Evolutionary conservation across 2,329 filamentous ascomycete genomes (phyloP), one percentile per base, ranked within the genome.

Genomic region (Penicillium capsulatum): DNA sequence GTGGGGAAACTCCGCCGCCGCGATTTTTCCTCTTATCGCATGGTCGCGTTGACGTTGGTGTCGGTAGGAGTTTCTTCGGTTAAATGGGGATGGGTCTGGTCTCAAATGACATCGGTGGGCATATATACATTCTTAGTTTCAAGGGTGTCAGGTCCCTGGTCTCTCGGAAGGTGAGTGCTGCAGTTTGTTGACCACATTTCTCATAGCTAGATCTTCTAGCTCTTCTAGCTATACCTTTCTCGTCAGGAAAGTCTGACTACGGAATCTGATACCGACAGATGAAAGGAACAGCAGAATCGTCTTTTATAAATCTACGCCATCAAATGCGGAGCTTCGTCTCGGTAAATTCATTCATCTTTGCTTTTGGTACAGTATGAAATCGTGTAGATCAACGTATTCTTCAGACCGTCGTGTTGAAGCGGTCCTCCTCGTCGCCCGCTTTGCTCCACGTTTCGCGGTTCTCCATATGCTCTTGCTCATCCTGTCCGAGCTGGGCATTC

Each of bases 351-450:
- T 30, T 45, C 26, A 41, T 31, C 32, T 17, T 9, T 27, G 9
- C 26, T 10, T 29, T 28, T 28, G 32, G n/a, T 22, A 10, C 13
- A 14, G 24, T 17, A 30, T 27, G 22, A 42, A 27, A 36, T 42
- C 38, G 42, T 36, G 36, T 34, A 38, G 30, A 26, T 32, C 11
- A 29, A 14, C 19, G n/a, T 28, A 28, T 28, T 11, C 9, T 28
- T 14, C 13, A 28, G 11, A 73, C 66, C 20, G 69, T 72, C n/a
- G 62, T 70, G 53, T 73, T 73, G 45, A 59, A 63, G 5, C 64
- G 60, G 47, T 73, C 70, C 38, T 67, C 67, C 51, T 72, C 69
- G 24, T 67, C 70, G 11, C 63, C 64, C 26, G 63, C 63, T 51
- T 67, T 67, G 10, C 64, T 65, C 52, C 65, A 71, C 3, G 68